Percentiles rank a stretch among this genome's conserved stretches.
Conservation (phyloP, 1,284 basidiomycete species). For the Thecaphora frezii region DNA sequence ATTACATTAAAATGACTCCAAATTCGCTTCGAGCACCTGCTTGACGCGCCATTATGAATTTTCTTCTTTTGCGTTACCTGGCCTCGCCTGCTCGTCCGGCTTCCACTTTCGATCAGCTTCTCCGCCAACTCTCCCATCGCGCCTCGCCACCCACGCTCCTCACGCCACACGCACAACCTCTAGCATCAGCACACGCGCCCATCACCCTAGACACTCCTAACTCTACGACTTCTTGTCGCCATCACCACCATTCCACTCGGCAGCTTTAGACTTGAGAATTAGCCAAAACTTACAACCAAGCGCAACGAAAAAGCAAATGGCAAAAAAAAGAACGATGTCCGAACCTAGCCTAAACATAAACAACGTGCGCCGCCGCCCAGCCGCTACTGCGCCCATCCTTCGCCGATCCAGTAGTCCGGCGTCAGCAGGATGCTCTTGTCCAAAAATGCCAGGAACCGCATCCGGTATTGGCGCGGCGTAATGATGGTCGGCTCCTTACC, state of each 20-base stretch:
- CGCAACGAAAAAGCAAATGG: neutral
- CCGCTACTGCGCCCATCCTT: constrained; percentile 35
- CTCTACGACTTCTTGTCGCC: neutral
- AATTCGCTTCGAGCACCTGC: too few relatives aligned
- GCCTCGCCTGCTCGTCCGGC: too few relatives aligned
- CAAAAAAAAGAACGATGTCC: neutral
- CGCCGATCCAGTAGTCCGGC: constrained; percentile 49
- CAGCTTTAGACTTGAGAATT: neutral
- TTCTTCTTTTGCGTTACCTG: too few relatives aligned
- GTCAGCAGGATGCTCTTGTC: constrained; percentile 47
- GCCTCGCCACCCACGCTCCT: too few relatives aligned
- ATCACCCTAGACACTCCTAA: neutral
- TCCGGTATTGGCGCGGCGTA: constrained; percentile 55
- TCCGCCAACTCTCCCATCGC: too few relatives aligned
- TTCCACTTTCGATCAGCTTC: constrained; percentile 1
- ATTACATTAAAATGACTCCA: too few relatives aligned
- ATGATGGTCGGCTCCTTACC: constrained; percentile 57
- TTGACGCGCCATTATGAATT: too few relatives aligned
- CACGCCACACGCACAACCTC: neutral
- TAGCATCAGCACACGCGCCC: neutral
- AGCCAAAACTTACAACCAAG: neutral
- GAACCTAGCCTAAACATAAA: too few relatives aligned
- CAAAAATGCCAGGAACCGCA: constrained; percentile 55
- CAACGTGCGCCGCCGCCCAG: neutral
- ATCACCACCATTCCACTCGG: neutral